Evolutionary conservation across 129 eudicot species (phyloP), one percentile per base, ranked within the genome.

Genomic region (Glebionis coronaria): DNA sequence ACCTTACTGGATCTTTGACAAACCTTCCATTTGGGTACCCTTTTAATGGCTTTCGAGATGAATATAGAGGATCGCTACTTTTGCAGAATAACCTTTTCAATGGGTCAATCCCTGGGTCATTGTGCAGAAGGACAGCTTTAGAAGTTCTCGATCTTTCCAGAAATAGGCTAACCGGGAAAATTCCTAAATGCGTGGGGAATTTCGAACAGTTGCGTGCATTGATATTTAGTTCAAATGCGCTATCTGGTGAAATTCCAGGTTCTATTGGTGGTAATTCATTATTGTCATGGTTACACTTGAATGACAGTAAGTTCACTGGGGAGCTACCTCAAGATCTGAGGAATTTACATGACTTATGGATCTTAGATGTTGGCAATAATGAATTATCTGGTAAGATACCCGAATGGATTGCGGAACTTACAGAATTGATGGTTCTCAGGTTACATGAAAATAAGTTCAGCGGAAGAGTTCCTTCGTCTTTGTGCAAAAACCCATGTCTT

Each of bases 201-300:
- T 8, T 3, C 25, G 25, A 23, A 4, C 6, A 11, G 7, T 12
- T 25, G 15, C 1, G 1, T 29, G 18, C 18, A 14, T 20, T 59
- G 11, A 6, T 54, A 20, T 18, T 54, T 4, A 20, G 60, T 15
- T 2, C 29, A 19, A 54, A 54, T 20, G 28, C 9, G 28, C 28
- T 54, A 23, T 23, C 69, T 12, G 85, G 81, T 2, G 19, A 18
- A 9, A 55, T 71, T 25, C 78, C 85, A 13, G 12, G 50, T n/a
- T 61, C 81, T 19, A 21, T 81, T n/a, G 67, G 72, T 35, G 3
- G 21, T 3, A 35, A 60, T 15, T 47, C 19, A 2, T 5, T 5
- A 5, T 60, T 60, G 65, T 12, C 81, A 31, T 23, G 55, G 27
- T 31, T 76, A 45, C 68, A 56, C 58, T 18, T 81, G 70, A n/a